phyloP scores from a whole-genome alignment of 345 rosid species.

The Diplotaxis tenuifolia region DNA sequence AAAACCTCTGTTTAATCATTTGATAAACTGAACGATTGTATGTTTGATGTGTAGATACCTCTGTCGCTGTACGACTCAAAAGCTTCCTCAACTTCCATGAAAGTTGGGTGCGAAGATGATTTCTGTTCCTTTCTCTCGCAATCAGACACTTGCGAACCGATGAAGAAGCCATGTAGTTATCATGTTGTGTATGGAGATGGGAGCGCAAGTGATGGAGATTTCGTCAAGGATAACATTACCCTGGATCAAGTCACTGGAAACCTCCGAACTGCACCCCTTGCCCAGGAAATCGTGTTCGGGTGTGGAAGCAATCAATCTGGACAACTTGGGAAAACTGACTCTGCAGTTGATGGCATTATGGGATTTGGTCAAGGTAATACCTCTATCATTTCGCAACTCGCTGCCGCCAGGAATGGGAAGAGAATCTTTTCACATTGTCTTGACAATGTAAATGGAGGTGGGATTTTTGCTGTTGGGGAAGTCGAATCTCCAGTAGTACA shows the following conservation, averaged over 20 bases:
- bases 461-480: slow-evolving; percentile 82
- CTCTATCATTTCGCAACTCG: slow-evolving; percentile 83
- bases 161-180: slow-evolving; percentile 27
- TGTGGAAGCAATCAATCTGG: slow-evolving; percentile 90
- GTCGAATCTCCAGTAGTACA: slow-evolving; percentile 64
- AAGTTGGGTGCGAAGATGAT: slow-evolving; percentile 31
- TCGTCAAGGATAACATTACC: slow-evolving; percentile 30
- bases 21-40: background rate
- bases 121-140: slow-evolving; percentile 28
- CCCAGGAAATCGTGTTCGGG: slow-evolving; percentile 31
- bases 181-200: slow-evolving; percentile 41
- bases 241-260: slow-evolving; percentile 33
- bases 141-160: slow-evolving; percentile 18
- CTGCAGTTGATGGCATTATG: slow-evolving; percentile 88
- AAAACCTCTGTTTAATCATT: no score
- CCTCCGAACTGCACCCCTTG: slow-evolving; percentile 22
- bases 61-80: slow-evolving; percentile 39
- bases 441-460: slow-evolving; percentile 77
- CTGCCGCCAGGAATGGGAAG: slow-evolving; percentile 59
- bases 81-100: slow-evolving; percentile 16
- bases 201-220: slow-evolving; percentile 37
- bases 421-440: slow-evolving; percentile 81
- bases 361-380: slow-evolving; percentile 91
- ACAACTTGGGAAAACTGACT: slow-evolving; percentile 58
- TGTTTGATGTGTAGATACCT: slow-evolving; percentile 45